These are phyloP conservation scores for Phylloporus arenicola DNA, from an alignment of 768 basidiomycete genomes.

Conservation along the genomic window DNA sequence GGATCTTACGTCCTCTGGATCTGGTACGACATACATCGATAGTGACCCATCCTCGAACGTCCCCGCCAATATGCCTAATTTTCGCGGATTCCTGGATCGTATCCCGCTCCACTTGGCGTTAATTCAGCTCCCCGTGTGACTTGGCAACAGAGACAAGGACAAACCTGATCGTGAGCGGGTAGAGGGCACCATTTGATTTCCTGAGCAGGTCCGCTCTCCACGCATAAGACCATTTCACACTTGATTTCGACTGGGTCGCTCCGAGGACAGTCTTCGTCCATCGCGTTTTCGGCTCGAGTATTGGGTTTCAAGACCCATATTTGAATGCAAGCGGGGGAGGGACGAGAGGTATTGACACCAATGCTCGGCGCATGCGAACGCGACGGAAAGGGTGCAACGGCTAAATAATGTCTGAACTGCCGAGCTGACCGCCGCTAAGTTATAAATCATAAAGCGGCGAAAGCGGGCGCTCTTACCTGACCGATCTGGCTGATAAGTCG, in stretches of 20 bases:
- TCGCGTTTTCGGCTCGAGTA: slow-evolving; percentile 5
- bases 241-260: slow-evolving; percentile 35
- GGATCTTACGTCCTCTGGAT: slow-evolving; percentile 51
- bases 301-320: slow-evolving; percentile 63
- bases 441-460: not conserved
- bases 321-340: slow-evolving; percentile 68
- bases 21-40: slow-evolving; percentile 72
- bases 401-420: slow-evolving; percentile 70
- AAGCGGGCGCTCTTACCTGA: slow-evolving; percentile 34
- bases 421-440: slow-evolving; percentile 36
- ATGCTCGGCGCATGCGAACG: slow-evolving; percentile 59
- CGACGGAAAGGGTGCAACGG: slow-evolving; percentile 71
- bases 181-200: slow-evolving; percentile 92
- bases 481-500: slow-evolving; percentile 57
- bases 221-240: slow-evolving; percentile 83
- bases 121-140: not conserved
- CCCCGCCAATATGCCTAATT: slow-evolving; percentile 80
- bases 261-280: slow-evolving; percentile 22
- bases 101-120: slow-evolving; percentile 16
- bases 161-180: slow-evolving; percentile 63
- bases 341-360: slow-evolving; percentile 52
- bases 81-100: slow-evolving; percentile 35
- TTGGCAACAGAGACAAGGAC: slow-evolving; percentile 11
- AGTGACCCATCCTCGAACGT: slow-evolving; percentile 86
- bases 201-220: slow-evolving; percentile 74